Evolutionary conservation across 768 basidiomycete species (phyloP), one percentile per base, ranked within the genome.

Genomic region (Strobilomyces dryophilus): DNA sequence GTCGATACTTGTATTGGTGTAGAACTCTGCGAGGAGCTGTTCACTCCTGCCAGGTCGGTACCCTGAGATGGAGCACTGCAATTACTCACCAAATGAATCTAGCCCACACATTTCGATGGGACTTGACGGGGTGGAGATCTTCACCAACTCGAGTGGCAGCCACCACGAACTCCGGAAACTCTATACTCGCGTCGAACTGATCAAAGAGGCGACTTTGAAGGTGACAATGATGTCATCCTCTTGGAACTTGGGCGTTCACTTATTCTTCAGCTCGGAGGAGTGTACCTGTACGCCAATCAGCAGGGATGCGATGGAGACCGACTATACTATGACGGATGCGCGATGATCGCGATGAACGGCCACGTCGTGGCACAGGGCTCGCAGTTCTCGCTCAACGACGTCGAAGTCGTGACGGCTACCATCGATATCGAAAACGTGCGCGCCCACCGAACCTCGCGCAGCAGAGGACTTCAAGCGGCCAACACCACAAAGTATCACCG

Each of bases 91-190:
- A 17, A 4, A 39, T 17, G 2, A 32, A 18, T 6, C 14, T 56
- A 99, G 97, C 56, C 97, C 97, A 5, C 97, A 99, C 66, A 95
- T 98, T 52, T 73, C 87, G 12, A 98, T 98, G 97, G 97, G 95
- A 8, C 81, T 99, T 9, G 95, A 99, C 63, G 97, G 97, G 6
- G 95, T 98, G 8, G 97, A 99, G 71, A 97, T 99, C 46, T 98
- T 98, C 67, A 98, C 95, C 9, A 99, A 99, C 72, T 98, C 97
- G 1, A 95, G 92, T 58, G 97, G 94, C 5, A 95, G 92, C 69
- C 97, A 99, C 66, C 97, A 99, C 64, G 97, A 98, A 66, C 83
- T 99, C 24, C 85, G 97, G n/a, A 99, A 99, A 70, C 79, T 99
- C 24, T 83, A 92, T 64, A 84, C 82, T 8, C 84, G 97, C 8